A percentile compares a stretch with the other conserved stretches of the same genome.
Conservation (phyloP, 352 stramenopile genomes). For the Pythium guiyangense region DNA sequence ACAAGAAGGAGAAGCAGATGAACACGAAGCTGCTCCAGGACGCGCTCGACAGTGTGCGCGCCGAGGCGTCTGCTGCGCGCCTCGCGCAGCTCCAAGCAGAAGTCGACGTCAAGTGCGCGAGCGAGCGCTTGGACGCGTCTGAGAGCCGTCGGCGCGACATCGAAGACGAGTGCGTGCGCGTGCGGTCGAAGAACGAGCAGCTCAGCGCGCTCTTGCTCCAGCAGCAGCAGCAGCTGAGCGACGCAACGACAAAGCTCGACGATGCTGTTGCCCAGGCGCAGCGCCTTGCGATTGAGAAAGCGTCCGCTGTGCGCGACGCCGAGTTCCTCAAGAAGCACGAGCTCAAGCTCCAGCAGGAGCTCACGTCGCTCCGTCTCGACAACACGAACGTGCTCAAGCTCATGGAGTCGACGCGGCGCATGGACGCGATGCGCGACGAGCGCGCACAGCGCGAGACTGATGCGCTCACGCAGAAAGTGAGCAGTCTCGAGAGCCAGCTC, state of each 20-base stretch:
- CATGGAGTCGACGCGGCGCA: constrained; percentile 70
- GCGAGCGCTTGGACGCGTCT: constrained; percentile 56
- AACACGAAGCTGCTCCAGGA: constrained; percentile 67
- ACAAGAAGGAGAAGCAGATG: constrained; percentile 73
- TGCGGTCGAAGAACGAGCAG: constrained; percentile 58
- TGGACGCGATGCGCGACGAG: constrained; percentile 58
- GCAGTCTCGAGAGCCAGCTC: constrained; percentile 44
- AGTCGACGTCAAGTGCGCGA: constrained; percentile 57
- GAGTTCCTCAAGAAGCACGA: constrained; percentile 62
- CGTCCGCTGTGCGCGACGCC: constrained; percentile 34
- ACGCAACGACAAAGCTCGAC: constrained; percentile 57
- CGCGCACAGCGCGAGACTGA: constrained; percentile 46
- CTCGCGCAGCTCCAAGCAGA: constrained; percentile 68
- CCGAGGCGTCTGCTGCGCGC: constrained; percentile 40
- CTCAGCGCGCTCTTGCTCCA: constrained; percentile 59
- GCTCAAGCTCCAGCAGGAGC: constrained; percentile 48
- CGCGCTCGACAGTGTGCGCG: constrained; percentile 46
- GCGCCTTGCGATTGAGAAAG: constrained; percentile 43
- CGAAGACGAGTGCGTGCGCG: constrained; percentile 57
- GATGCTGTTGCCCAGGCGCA: constrained; percentile 32
- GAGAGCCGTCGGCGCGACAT: constrained; percentile 46
- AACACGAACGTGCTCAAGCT: constrained; percentile 80
- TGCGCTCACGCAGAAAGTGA: constrained; percentile 40
- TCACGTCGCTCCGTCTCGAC: constrained; percentile 53
- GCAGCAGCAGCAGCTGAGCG: constrained; percentile 52